Conservation (phyloP, 2,329 filamentous ascomycete species). For the Nemania serpens region DNA sequence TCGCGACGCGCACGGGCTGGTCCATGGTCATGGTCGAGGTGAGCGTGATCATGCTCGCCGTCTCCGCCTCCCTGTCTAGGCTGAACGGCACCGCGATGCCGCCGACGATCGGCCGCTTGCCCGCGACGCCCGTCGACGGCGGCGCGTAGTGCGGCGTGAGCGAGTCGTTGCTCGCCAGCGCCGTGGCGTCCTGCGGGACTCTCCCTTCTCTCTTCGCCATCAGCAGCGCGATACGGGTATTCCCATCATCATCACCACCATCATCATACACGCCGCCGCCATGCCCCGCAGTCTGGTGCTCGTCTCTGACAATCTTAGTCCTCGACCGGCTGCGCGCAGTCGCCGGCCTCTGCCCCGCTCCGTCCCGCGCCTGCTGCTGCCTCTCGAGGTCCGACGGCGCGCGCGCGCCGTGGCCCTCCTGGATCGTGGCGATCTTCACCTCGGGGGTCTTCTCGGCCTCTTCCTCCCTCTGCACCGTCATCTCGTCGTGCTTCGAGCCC, state of each 20-base stretch:
- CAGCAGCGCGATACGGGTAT: constrained; percentile 51
- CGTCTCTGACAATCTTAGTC: constrained; percentile 54
- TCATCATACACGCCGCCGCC: too few relatives aligned
- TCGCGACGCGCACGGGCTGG: constrained; percentile 40
- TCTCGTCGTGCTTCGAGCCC: constrained; percentile 87
- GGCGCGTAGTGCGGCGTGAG: constrained; percentile 45
- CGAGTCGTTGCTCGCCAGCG: constrained; percentile 37
- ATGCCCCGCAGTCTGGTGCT: constrained; percentile 48
- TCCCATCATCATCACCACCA: too few relatives aligned
- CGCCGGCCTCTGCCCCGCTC: constrained; percentile 31
- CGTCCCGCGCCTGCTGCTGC: constrained; percentile 44
- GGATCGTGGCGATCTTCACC: constrained; percentile 43
- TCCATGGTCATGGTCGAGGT: constrained; percentile 47
- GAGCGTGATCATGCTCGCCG: constrained; percentile 73
- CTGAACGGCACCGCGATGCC: constrained; percentile 77
- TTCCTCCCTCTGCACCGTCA: constrained; percentile 65
- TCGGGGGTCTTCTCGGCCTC: constrained; percentile 50
- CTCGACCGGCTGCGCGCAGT: constrained; percentile 49
- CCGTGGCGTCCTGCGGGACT: constrained; percentile 36
- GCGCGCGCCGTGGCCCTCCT: constrained; percentile 51
- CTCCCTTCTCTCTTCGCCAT: constrained; percentile 49
- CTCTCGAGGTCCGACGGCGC: constrained; percentile 47
- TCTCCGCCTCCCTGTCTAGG: constrained; percentile 65
- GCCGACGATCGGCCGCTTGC: constrained; percentile 68
- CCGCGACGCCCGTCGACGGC: constrained; percentile 56